phyloP scores from a whole-genome alignment of 495 filamentous ascomycete species.

The Copromyces sp. region DNA sequence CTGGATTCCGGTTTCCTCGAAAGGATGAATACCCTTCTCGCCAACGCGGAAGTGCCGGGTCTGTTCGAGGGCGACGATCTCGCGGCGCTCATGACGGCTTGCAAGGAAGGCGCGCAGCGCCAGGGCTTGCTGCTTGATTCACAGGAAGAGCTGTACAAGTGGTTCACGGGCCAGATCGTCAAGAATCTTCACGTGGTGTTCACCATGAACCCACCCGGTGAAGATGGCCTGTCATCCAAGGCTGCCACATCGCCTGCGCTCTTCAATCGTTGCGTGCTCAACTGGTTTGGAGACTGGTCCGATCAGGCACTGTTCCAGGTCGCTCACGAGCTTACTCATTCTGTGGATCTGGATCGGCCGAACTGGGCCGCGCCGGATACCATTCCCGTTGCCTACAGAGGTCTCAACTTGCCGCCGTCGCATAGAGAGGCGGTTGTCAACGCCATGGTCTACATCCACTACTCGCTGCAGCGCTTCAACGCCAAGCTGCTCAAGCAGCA shows the following conservation, averaged over 20 bases:
- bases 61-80: constrained; percentile 97
- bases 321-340: constrained; percentile 87
- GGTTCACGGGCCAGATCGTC: constrained; percentile 98
- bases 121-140: constrained; percentile 93
- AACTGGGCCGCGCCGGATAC: constrained; percentile 81
- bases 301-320: constrained; percentile 99
- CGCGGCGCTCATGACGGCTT: constrained; percentile 92
- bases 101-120: constrained; percentile 94
- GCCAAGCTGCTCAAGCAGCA: constrained; percentile 82
- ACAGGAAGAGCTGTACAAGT: constrained; percentile 97
- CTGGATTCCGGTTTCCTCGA: constrained; percentile 97
- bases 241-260: constrained; percentile 93
- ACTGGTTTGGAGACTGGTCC: constrained; percentile 99
- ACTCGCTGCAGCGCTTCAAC: constrained; percentile 87
- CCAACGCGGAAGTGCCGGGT: constrained; percentile 95
- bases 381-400: constrained; percentile 82
- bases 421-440: constrained; percentile 90
- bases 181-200: constrained; percentile 99
- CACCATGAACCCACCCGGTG: constrained; percentile 94
- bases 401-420: constrained; percentile 71
- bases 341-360: constrained; percentile 82
- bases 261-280: constrained; percentile 98
- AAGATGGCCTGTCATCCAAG: constrained; percentile 88
- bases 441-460: constrained; percentile 96
- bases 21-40: constrained; percentile 96